A percentile compares a stretch with the other conserved stretches of the same genome.
These are phyloP conservation scores for Vanderwaltozyma polyspora DNA, from an alignment of 805 yeast species.

Conservation along the genomic window DNA sequence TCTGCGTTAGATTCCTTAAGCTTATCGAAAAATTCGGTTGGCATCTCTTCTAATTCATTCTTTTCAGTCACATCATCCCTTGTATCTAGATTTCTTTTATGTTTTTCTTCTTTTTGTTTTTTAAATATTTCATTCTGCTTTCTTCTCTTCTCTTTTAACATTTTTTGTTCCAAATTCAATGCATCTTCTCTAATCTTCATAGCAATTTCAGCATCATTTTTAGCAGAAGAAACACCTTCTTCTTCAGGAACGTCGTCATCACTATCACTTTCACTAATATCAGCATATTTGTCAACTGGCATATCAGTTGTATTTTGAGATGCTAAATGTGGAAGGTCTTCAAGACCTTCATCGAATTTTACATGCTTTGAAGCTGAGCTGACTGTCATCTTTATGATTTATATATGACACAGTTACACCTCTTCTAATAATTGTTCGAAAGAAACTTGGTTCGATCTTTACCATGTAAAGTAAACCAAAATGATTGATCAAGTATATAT, in stretches of 20 bases:
- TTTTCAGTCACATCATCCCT: conserved; percentile 5
- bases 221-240: conserved; percentile 27
- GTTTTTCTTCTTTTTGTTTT: conserved; percentile 27
- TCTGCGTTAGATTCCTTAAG: conserved; percentile 11
- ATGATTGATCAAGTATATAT: too few relatives aligned
- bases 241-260: conserved; percentile 48
- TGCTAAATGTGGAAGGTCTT: not conserved
- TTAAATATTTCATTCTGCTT: conserved; percentile 18
- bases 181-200: conserved; percentile 20
- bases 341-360: conserved; percentile 1
- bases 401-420: not conserved
- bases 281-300: conserved; percentile 1
- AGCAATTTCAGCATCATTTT: conserved; percentile 15
- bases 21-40: conserved; percentile 30
- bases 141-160: conserved; percentile 27
- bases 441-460: too few relatives aligned
- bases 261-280: conserved; percentile 18
- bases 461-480: too few relatives aligned
- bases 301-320: not conserved
- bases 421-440: too few relatives aligned
- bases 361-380: not conserved
- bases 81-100: conserved; percentile 8
- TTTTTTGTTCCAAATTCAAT: conserved; percentile 15
- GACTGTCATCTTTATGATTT: not conserved
- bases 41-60: conserved; percentile 30